Conservation (phyloP, 768 basidiomycete species). For the Xerocomellus amylosporus region DNA sequence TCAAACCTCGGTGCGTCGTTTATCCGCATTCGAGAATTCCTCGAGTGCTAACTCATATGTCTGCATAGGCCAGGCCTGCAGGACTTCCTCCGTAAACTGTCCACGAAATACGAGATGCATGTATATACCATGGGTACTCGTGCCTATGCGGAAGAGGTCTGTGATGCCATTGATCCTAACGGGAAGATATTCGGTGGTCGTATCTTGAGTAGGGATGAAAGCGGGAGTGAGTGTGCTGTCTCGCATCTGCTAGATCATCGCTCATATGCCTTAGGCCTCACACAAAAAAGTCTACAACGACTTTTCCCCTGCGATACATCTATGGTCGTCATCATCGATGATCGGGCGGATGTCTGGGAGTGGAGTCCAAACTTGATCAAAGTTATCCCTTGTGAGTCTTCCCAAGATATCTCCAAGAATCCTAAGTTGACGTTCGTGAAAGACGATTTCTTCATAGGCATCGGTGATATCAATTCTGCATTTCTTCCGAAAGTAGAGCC, state of each 20-base stretch:
- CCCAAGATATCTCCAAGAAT: background rate
- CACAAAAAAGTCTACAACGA: constrained; percentile 87
- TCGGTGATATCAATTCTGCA: constrained; percentile 96
- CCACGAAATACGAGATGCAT: constrained; percentile 93
- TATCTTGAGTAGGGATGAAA: constrained; percentile 91
- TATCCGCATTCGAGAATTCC: background rate
- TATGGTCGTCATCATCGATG: constrained; percentile 99
- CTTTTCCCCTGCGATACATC: constrained; percentile 96
- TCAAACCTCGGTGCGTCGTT: constrained; percentile 83
- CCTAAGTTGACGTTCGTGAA: constrained; percentile 4
- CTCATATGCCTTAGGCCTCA: constrained; percentile 57
- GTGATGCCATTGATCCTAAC: constrained; percentile 89
- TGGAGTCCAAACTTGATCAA: constrained; percentile 96
- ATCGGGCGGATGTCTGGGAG: constrained; percentile 98
- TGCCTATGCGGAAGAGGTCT: constrained; percentile 94
- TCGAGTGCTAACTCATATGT: background rate
- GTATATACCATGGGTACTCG: constrained; percentile 99
- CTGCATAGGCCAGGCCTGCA: constrained; percentile 70
- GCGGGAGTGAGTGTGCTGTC: constrained; percentile 69
- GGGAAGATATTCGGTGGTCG: constrained; percentile 82
- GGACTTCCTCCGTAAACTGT: constrained; percentile 69
- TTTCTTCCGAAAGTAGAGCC: constrained; percentile 82
- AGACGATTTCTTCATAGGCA: constrained; percentile 98
- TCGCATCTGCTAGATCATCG: background rate
- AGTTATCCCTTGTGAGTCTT: constrained; percentile 83